A percentile compares a stretch with the other conserved stretches of the same genome.
Conservation (phyloP, 306 rosid species). For the Ziziphus jujuba region DNA sequence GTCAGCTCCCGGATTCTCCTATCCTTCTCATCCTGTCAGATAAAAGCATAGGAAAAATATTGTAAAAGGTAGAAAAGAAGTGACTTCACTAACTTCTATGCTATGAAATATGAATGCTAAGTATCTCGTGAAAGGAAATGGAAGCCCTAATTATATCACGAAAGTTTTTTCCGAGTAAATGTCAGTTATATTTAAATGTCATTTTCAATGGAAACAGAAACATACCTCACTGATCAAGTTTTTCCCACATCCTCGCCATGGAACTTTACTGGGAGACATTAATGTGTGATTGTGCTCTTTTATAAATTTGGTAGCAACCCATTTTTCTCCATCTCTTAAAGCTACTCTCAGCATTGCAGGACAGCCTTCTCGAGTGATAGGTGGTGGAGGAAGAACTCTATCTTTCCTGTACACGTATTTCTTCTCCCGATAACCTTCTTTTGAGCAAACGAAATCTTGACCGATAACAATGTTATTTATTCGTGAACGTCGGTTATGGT, state of each 20-base stretch:
- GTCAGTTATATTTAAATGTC: not conserved
- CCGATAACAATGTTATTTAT: constrained; percentile 29
- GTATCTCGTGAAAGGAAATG: not conserved
- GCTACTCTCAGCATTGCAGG: constrained; percentile 29
- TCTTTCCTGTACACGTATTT: constrained; percentile 23
- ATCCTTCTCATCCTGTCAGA: constrained; percentile 27
- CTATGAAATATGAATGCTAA: too few species aligned
- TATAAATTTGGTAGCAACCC: constrained; percentile 26
- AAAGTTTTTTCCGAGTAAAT: not conserved
- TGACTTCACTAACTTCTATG: not conserved
- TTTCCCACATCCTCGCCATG: constrained; percentile 24
- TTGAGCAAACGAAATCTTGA: constrained; percentile 31
- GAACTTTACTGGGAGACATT: constrained; percentile 30
- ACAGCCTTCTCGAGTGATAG: constrained; percentile 30
- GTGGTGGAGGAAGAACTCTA: constrained; percentile 37
- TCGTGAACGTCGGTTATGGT: constrained; percentile 29
- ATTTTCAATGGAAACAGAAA: constrained; percentile 1
- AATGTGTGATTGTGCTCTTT: constrained; percentile 20
- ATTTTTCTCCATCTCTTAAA: constrained; percentile 29
- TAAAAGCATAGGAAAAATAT: not conserved
- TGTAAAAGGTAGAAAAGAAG: not conserved
- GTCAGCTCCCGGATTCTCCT: constrained; percentile 26
- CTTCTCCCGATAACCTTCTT: constrained; percentile 29
- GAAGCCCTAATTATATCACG: not conserved
- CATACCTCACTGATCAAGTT: constrained; percentile 21